Percentiles rank a stretch among this genome's conserved stretches.
These are phyloP conservation scores for Pythium utonaiense DNA, from an alignment of 352 stramenopile genomes.

Conservation along the genomic window DNA sequence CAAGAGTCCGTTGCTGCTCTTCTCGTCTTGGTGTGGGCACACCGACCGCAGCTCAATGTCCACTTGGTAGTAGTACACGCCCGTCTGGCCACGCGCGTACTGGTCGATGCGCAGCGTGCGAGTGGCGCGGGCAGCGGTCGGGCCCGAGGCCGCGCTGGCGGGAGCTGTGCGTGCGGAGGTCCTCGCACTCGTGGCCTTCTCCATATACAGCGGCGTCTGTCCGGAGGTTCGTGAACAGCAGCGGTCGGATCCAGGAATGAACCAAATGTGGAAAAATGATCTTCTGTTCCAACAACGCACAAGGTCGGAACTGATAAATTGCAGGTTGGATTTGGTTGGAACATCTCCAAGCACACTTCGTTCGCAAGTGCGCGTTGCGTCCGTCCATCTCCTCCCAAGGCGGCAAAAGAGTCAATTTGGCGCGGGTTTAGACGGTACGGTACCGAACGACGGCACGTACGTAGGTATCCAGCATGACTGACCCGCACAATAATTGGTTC, in stretches of 20 bases:
- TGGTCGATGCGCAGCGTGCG: conserved; percentile 43
- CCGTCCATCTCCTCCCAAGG: background rate
- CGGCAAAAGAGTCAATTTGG: no score
- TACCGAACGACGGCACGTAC: no score
- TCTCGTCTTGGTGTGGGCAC: conserved; percentile 14
- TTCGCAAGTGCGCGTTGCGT: background rate
- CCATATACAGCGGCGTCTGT: conserved; percentile 6
- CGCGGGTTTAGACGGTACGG: no score
- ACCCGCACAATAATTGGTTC: no score
- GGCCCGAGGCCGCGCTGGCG: background rate
- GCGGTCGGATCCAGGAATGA: background rate
- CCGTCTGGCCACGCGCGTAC: conserved; percentile 41
- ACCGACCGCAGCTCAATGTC: conserved; percentile 40
- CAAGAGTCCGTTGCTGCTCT: conserved; percentile 8
- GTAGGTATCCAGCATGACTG: no score
- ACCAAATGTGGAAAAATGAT: background rate
- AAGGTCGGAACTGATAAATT: background rate
- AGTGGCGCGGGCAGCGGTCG: background rate
- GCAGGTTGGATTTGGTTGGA: background rate
- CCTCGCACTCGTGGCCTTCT: background rate
- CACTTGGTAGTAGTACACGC: conserved; percentile 72
- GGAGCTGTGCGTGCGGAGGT: background rate
- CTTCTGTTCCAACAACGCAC: background rate
- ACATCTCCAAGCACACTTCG: background rate
- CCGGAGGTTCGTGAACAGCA: background rate